A percentile compares a stretch with the other conserved stretches of the same genome.
phyloP scores from a whole-genome alignment of 768 basidiomycete species.

The Antrodiella citrinella region DNA sequence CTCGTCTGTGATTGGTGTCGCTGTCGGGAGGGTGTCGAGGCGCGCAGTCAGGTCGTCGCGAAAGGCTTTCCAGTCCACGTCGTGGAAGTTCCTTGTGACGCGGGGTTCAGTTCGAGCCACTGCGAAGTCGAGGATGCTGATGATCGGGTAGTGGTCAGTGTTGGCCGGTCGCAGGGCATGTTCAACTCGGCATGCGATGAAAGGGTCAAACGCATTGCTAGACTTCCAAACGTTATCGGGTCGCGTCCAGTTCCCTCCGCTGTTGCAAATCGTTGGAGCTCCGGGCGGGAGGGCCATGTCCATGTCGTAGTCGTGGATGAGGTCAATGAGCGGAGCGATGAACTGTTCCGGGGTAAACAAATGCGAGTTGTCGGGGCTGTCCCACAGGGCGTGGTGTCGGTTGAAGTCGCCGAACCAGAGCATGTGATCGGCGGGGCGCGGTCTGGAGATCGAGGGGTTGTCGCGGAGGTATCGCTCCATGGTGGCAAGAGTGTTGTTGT shows the following conservation, averaged over 20 bases:
- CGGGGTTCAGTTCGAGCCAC: background rate
- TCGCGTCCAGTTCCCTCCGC: conserved; percentile 25
- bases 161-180: conserved; percentile 11
- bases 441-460: background rate
- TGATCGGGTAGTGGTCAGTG: conserved; percentile 36
- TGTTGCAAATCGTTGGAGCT: conserved; percentile 25
- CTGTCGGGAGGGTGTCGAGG: background rate
- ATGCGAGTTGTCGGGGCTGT: conserved; percentile 22
- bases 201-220: background rate
- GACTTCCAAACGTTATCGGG: conserved; percentile 34
- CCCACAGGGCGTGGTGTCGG: conserved; percentile 33
- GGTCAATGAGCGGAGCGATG: conserved; percentile 16
- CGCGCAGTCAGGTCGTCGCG: conserved; percentile 11
- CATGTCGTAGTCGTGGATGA: conserved; percentile 22
- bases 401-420: conserved; percentile 33
- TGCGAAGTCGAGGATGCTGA: background rate
- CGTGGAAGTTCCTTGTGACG: conserved; percentile 19
- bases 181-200: conserved; percentile 6
- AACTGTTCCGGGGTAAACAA: conserved; percentile 27
- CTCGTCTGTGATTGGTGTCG: background rate
- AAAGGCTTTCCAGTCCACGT: conserved; percentile 26
- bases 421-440: conserved; percentile 5
- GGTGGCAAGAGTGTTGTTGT: conserved; percentile 13
- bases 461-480: conserved; percentile 3
- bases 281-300: conserved; percentile 26